Conservation (phyloP, 2,329 filamentous ascomycete genomes). For the Cercospora nicotianae region DNA sequence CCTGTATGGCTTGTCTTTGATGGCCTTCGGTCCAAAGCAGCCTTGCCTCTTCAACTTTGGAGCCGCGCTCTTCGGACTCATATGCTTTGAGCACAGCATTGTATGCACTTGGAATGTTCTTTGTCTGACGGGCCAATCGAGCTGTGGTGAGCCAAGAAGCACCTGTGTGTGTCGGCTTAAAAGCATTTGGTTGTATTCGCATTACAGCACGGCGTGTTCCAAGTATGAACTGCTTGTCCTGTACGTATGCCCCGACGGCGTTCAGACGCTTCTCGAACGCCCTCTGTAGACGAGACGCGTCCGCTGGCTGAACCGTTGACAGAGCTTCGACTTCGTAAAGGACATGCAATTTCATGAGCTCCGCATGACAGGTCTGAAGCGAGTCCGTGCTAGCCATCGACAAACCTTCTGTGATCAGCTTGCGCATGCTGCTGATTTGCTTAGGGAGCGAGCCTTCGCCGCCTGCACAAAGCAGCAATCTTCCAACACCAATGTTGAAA, state of each 20-base stretch:
- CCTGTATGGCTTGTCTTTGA: conserved; percentile 91
- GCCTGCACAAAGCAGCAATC: conserved; percentile 60
- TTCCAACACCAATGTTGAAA: conserved; percentile 80
- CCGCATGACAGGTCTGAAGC: conserved; percentile 78
- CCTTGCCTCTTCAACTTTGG: conserved; percentile 90
- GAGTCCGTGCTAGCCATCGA: conserved; percentile 76
- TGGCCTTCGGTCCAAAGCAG: conserved; percentile 92
- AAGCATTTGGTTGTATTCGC: conserved; percentile 46
- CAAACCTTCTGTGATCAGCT: conserved; percentile 70
- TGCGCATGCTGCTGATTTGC: conserved; percentile 65
- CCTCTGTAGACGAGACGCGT: conserved; percentile 17
- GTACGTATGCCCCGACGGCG: conserved; percentile 81
- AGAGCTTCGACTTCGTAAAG: conserved; percentile 85
- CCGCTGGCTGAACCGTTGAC: conserved; percentile 43
- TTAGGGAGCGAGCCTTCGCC: conserved; percentile 54
- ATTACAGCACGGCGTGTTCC: conserved; percentile 84
- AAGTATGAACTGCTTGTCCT: conserved; percentile 91
- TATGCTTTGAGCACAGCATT: conserved; percentile 90
- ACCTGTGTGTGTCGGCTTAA: conserved; percentile 72
- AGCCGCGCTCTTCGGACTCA: conserved; percentile 77
- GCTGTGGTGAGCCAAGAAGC: conserved; percentile 83
- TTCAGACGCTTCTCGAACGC: conserved; percentile 67
- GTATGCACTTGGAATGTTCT: conserved; percentile 82
- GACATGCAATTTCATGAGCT: conserved; percentile 82
- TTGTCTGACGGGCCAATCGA: conserved; percentile 80